These are phyloP conservation scores for Xylariaceae sp. DNA, from an alignment of 2,329 filamentous ascomycete species.

Conservation along the genomic window DNA sequence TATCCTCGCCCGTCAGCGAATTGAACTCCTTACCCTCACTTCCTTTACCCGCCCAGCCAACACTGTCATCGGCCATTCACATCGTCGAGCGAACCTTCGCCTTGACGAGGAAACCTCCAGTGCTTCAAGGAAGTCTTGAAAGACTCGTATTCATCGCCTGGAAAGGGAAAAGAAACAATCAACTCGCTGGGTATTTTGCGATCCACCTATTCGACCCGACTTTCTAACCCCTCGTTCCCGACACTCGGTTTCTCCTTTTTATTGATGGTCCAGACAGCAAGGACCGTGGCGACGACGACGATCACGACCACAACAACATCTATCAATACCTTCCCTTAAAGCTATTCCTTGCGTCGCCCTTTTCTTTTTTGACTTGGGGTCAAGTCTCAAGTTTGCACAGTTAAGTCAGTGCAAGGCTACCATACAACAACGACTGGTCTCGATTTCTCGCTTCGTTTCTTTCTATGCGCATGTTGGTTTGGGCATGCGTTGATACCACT, in stretches of 20 bases:
- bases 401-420: conserved; percentile 1
- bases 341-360: conserved; percentile 5
- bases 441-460: conserved; percentile 16
- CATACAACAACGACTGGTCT: conserved; percentile 8
- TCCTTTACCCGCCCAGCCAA: conserved; percentile 40
- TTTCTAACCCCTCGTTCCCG: conserved; percentile 7
- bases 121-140: conserved; percentile 22
- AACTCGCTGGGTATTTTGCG: conserved; percentile 10
- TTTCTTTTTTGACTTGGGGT: conserved; percentile 3
- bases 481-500: conserved; percentile 35
- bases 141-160: not conserved
- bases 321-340: conserved; percentile 9
- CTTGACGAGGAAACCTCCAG: conserved; percentile 27
- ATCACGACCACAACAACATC: conserved; percentile 6
- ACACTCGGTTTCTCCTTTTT: conserved; percentile 11
- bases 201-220: conserved; percentile 11
- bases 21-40: conserved; percentile 38
- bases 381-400: conserved; percentile 1
- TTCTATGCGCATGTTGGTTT: conserved; percentile 17
- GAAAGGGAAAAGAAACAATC: conserved; percentile 1
- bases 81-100: conserved; percentile 36
- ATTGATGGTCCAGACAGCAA: conserved; percentile 17
- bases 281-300: conserved; percentile 8
- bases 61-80: conserved; percentile 42
- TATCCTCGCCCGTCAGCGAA: conserved; percentile 36